Base-by-base conservation (phyloP, 1,284 basidiomycete species). In the Lentinula novae-zelandiae region DNA sequence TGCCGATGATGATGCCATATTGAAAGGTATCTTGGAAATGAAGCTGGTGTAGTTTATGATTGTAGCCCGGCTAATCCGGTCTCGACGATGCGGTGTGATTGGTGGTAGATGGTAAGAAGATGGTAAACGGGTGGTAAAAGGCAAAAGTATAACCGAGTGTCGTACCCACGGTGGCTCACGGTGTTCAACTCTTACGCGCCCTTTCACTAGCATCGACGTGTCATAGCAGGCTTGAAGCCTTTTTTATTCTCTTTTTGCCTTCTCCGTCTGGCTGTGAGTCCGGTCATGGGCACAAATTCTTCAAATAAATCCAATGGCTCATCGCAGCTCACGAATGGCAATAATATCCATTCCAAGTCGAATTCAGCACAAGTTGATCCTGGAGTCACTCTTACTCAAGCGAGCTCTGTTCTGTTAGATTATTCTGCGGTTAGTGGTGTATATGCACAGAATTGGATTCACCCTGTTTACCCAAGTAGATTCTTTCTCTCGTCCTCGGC, bases 401-500 rank as follows among this genome's bases (percentile, higher is more conserved):
- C 73, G 39, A 71, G 70, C 22, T 76, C 78, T 50, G 73, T 71
- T 44, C 53, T 84, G 33, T 59, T 86, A 1, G 84, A 85, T 67
- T 79, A 81, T 60, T 75, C 74, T 61, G 68, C 71, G 53, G 77
- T 82, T 62, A n/a, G 53, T 67, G 78, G 56, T 36, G 13, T 34
- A 46, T 53, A n/a, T 42, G 12, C 27, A 13, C 33, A 44, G 15
- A 13, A 38, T 36, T 8, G 8, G 2, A 22, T 17, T 31, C 34
- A 49, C 31, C 27, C 40, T 39, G 31, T 39, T 17, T 40, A 46
- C 44, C 33, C 38, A 39, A 52, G 27, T 52, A 74, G 72, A 73
- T 79, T 51, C 67, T 89, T 15, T 78, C 79, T 10, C 78, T 90
- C 62, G 85, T 93, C 3, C 82, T 93, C 67, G 91, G 91, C 49